Conservation (phyloP, 2,329 filamentous ascomycete species). For the Westerdykella sp. region DNA sequence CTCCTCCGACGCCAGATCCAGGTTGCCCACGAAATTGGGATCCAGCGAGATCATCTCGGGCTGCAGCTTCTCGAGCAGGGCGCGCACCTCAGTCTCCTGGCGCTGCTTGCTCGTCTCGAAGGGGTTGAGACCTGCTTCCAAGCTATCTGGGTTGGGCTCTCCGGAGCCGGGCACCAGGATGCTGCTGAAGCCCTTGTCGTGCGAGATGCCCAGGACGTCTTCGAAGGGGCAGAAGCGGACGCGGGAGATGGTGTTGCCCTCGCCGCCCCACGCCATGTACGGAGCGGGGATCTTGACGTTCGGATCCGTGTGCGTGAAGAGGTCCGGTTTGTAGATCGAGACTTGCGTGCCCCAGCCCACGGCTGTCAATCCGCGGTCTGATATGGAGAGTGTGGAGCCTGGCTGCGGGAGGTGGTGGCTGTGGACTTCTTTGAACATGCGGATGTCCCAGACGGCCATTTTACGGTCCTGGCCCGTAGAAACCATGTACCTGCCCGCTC, state of each 20-base stretch:
- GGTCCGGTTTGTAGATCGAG: constrained; percentile 75
- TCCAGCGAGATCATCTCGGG: constrained; percentile 97
- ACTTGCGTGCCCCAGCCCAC: constrained; percentile 87
- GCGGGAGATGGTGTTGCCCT: constrained; percentile 72
- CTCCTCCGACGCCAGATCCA: constrained; percentile 75
- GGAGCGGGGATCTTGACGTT: constrained; percentile 70
- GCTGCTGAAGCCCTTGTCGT: constrained; percentile 80
- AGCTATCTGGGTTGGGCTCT: constrained; percentile 90
- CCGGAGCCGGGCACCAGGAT: constrained; percentile 91
- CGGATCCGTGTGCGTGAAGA: constrained; percentile 77
- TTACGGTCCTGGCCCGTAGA: constrained; percentile 82
- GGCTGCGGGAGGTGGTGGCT: constrained; percentile 80
- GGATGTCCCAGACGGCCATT: constrained; percentile 94
- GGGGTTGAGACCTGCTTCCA: constrained; percentile 73
- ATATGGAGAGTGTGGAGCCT: constrained; percentile 77
- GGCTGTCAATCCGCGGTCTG: constrained; percentile 79
- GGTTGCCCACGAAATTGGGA: constrained; percentile 81
- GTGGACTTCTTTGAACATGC: constrained; percentile 89
- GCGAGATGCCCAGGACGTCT: constrained; percentile 80
- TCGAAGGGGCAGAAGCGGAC: constrained; percentile 92
- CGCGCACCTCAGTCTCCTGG: constrained; percentile 85
- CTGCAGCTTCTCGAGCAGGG: constrained; percentile 85
- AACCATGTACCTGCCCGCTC: constrained; percentile 92
- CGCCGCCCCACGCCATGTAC: constrained; percentile 89
- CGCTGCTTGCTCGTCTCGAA: constrained; percentile 91